Conservation (phyloP, 1,284 basidiomycete genomes). For the Erythrobasidium hasegawianum region DNA sequence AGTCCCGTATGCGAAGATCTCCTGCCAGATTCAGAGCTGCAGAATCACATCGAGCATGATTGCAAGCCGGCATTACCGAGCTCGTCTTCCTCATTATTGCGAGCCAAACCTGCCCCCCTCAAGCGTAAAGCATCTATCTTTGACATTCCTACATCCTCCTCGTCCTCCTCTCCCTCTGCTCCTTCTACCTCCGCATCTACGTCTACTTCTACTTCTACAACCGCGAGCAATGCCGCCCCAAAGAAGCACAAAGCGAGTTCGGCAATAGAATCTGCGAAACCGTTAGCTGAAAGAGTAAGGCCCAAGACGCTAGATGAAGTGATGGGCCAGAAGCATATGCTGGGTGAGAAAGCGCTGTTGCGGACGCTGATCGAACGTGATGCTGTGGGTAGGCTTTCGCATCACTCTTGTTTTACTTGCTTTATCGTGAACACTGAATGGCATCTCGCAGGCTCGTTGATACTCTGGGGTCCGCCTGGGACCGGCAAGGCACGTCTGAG, state of each 20-base stretch:
- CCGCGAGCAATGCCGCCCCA: background rate
- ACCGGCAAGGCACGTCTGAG: conserved; percentile 49
- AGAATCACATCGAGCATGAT: background rate
- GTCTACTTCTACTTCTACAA: background rate
- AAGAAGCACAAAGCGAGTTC: conserved; percentile 31
- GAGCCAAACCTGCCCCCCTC: background rate
- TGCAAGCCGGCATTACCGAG: background rate
- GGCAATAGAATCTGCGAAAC: conserved; percentile 49
- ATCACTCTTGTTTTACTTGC: too few species aligned
- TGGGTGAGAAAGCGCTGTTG: conserved; percentile 57
- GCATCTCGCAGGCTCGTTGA: conserved; percentile 12
- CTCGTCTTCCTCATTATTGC: too few species aligned
- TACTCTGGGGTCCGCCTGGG: conserved; percentile 69
- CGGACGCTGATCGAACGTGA: conserved; percentile 54
- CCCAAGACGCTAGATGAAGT: conserved; percentile 62
- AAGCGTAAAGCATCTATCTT: conserved; percentile 8
- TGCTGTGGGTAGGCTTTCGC: conserved; percentile 32
- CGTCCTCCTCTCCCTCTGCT: background rate
- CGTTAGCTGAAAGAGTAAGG: conserved; percentile 64
- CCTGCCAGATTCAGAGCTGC: conserved; percentile 4
- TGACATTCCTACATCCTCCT: background rate
- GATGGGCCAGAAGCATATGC: conserved; percentile 64
- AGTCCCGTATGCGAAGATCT: conserved; percentile 30
- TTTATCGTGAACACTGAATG: too few species aligned
- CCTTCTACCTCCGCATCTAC: too few species aligned